phyloP scores from a whole-genome alignment of 106 monocot genomes.

The Apostasia shenzhenica region DNA sequence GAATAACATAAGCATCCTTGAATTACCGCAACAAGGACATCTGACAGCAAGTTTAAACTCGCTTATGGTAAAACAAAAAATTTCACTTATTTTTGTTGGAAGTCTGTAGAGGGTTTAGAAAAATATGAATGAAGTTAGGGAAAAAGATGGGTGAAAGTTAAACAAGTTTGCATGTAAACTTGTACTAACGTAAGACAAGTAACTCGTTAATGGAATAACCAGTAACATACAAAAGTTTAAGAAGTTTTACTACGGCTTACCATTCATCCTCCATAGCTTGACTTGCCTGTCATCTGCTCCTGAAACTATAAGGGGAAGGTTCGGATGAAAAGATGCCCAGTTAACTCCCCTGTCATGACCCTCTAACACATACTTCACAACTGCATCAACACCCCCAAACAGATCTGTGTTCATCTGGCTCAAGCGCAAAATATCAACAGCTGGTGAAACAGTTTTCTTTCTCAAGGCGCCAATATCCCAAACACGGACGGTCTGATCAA shows the following conservation, averaged over 20 bases:
- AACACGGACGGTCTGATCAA: slow-evolving; percentile 66
- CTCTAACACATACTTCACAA: slow-evolving; percentile 64
- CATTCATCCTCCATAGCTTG: slow-evolving; percentile 64
- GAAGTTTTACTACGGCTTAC: slow-evolving; percentile 12
- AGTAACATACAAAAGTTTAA: not conserved
- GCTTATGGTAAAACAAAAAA: too few relatives aligned
- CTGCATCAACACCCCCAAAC: slow-evolving; percentile 59
- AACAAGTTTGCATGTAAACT: too few relatives aligned
- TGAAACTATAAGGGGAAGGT: slow-evolving; percentile 57
- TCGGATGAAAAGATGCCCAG: slow-evolving; percentile 65
- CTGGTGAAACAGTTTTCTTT: slow-evolving; percentile 54
- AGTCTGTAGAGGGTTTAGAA: too few relatives aligned
- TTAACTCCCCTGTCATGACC: slow-evolving; percentile 66
- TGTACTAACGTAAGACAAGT: too few relatives aligned
- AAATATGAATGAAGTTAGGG: too few relatives aligned
- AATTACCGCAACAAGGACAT: too few relatives aligned
- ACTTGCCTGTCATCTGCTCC: slow-evolving; percentile 72
- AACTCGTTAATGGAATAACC: too few relatives aligned
- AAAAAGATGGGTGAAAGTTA: too few relatives aligned
- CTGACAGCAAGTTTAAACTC: too few relatives aligned
- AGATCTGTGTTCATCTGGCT: slow-evolving; percentile 56
- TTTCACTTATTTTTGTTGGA: too few relatives aligned
- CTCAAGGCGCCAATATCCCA: slow-evolving; percentile 63
- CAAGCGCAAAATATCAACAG: slow-evolving; percentile 43
- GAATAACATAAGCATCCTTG: too few relatives aligned